phyloP scores from a whole-genome alignment of 345 rosid species.

The Arabidopsis thaliana region TAIR10.1 NC_003076.8:8755001-8755500 shows the following conservation, averaged over 20 bases:
- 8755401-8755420: slow-evolving; percentile 2
- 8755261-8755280: slow-evolving; percentile 96
- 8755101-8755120: slow-evolving; percentile 57
- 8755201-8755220: neutral
- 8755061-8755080: slow-evolving; percentile 96
- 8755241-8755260: slow-evolving; percentile 74
- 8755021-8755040: slow-evolving; percentile 89
- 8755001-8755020: slow-evolving; percentile 94
- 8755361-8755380: slow-evolving; percentile 19
- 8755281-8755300: slow-evolving; percentile 87
- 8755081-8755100: slow-evolving; percentile 91
- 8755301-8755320: slow-evolving; percentile 95
- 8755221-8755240: neutral
- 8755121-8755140: neutral
- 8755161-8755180: slow-evolving; percentile 13
- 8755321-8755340: slow-evolving; percentile 66
- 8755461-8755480: neutral
- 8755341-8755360: slow-evolving; percentile 29
- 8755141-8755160: neutral
- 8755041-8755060: slow-evolving; percentile 62
- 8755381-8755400: neutral
- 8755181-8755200: neutral
- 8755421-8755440: neutral
- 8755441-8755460: neutral
- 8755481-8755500: too few species aligned